Base-by-base conservation (phyloP, 768 basidiomycete genomes). In the Termitomyces sp. region DNA sequence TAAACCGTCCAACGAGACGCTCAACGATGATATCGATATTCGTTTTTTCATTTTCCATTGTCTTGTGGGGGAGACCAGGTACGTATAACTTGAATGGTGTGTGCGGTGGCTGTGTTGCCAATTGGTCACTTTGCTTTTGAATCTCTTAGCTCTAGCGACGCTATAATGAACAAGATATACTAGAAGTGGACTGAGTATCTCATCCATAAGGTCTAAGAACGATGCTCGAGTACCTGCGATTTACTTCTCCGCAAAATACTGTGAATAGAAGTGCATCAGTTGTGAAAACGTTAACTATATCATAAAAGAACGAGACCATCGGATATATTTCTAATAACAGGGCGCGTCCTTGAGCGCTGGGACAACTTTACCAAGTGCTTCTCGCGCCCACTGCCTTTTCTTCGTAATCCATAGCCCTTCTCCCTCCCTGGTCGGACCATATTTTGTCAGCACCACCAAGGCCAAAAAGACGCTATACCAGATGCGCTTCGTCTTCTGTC, bases 381-480 rank as follows among this genome's bases (percentile, higher is more conserved):
- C 71, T 35, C 69, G 65, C 14, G 83, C 82, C 80, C 76, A 80
- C 25, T 61, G 57, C 47, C 66, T 61, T 54, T 66, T 71, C 43
- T 66, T 63, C 49, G 54, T 63, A 29, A 63, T 63, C 32, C 47
- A 62, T 27, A 45, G 53, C 27, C 46, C 57, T 41, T 59, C 59
- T 45, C 43, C 62, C 41, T 45, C 53, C 54, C 35, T 55, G 44
- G 49, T 44, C 40, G 56, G 47, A 31, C 65, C 68, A 29, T 66
- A 68, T 60, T 79, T 80, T 25, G 72, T 72, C 47, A 86, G 68
- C 52, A 86, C 71, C 2, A 86, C 68, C 11, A 85, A 63, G 12
- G 85, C 83, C 57, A 87, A 65, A 66, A 86, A 90, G 6, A 90
- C 64, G 32, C 83, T 83, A 66, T 90, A 91, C 90, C 89, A 92